Evolutionary conservation across 352 stramenopile genomes (phyloP), one percentile per base, ranked within the genome.

Genomic region (Phytophthora megakarya): DNA sequence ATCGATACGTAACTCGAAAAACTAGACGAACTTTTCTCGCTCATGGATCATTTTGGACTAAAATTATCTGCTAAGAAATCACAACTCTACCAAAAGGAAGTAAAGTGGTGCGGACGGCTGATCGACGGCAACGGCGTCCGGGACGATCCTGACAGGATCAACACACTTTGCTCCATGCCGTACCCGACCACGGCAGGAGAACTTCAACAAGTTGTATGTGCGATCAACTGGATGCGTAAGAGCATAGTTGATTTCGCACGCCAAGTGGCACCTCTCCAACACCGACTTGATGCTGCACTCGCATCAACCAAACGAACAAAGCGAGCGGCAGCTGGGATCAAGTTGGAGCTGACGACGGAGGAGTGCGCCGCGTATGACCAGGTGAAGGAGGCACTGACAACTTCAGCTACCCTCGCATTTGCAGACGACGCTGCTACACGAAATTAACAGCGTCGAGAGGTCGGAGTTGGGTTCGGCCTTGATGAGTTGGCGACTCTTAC

Each of bases 61-160:
- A 73, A n/a, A 45, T 33, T 75, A 12, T 70, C 42, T 25, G 54
- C 23, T 0, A 44, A 55, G 7, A 73, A 79, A 35, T 52, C 30
- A 47, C 49, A 28, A 18, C 15, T 72, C 13, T 80, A 65, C 37
- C 37, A 49, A n/a, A 50, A 18, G 32, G 13, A 44, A 3, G 39
- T 69, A 65, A 59, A 10, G n/a, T 69, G 57, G 65, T 70, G 60
- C 21, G 59, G 61, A 1, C 38, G 28, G 15, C 4, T 57, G 7
- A 55, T 55, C 13, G 15, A 55, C 32, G n/a, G 6, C 11, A n/a
- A 18, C 8, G 30, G 30, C 2, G 19, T 54, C 3, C 28, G 47
- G 1, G 32, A 55, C 23, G 47, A 45, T 16, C n/a, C 47, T 22
- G 32, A 44, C 13, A 8, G 47, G 1, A 45, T 55, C 11, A 13